Conservation (phyloP, 2,329 filamentous ascomycete genomes). For the Penicillium sp. region DNA sequence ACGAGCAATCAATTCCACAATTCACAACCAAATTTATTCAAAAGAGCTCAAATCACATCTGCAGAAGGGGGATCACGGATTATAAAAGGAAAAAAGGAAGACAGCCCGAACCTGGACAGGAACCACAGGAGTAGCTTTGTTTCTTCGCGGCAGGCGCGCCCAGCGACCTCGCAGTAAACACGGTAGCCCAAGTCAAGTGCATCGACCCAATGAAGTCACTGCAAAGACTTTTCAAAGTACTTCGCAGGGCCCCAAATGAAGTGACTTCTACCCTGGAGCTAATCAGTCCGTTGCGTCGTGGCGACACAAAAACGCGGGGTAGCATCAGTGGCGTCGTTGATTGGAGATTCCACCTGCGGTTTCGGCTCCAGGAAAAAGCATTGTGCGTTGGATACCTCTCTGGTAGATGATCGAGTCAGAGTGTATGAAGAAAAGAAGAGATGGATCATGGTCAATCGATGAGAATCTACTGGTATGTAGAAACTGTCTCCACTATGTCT, state of each 20-base stretch:
- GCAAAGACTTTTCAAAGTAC: not conserved
- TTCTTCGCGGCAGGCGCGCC: slow-evolving; percentile 13
- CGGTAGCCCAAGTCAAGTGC: not conserved
- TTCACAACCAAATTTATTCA: not conserved
- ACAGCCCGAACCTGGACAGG: not conserved
- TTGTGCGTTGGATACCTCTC: not conserved
- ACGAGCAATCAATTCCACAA: not conserved
- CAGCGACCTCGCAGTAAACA: slow-evolving; percentile 4
- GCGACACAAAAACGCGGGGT: slow-evolving; percentile 21
- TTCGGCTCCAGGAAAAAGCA: slow-evolving; percentile 3
- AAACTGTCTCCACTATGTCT: not conserved
- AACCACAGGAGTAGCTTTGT: not conserved
- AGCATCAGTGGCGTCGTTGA: slow-evolving; percentile 7
- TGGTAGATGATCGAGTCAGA: not conserved
- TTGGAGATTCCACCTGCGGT: slow-evolving; percentile 8
- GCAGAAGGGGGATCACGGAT: not conserved
- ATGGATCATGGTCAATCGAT: too few relatives aligned
- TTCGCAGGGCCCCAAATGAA: not conserved
- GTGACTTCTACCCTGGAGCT: not conserved
- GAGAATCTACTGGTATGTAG: too few relatives aligned
- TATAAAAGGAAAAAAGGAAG: slow-evolving; percentile 1
- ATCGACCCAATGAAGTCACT: not conserved
- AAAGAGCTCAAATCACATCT: not conserved
- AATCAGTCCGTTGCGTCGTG: not conserved
- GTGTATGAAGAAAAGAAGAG: too few relatives aligned